phyloP scores from a whole-genome alignment of 176 grass and related monocot genomes.

The Chloris gayana region DNA sequence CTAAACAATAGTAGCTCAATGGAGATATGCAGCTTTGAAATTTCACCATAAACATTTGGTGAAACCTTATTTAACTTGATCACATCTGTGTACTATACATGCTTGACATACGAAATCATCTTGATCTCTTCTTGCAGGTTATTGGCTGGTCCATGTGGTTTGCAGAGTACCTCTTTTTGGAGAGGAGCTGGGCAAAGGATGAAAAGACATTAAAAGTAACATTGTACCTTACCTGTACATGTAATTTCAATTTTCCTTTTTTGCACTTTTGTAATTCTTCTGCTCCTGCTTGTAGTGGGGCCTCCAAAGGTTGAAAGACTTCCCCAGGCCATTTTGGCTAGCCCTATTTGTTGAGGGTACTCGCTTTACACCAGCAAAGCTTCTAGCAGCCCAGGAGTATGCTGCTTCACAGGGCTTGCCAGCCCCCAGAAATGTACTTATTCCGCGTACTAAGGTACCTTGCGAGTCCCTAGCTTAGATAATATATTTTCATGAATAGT shows the following conservation, averaged over 20 bases:
- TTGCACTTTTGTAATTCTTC: not conserved
- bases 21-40: not conserved
- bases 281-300: slow-evolving; percentile 54
- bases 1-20: not conserved
- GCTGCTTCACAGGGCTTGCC: slow-evolving; percentile 77
- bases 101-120: slow-evolving; percentile 3
- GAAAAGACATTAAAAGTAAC: slow-evolving; percentile 75
- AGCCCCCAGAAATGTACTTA: slow-evolving; percentile 82
- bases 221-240: slow-evolving; percentile 6
- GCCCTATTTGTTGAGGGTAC: slow-evolving; percentile 92
- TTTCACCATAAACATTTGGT: not conserved
- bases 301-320: slow-evolving; percentile 78
- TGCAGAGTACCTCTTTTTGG: slow-evolving; percentile 87
- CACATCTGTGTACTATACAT: slow-evolving; percentile 3
- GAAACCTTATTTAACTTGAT: not conserved
- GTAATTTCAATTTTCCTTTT: slow-evolving; percentile 1
- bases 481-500: not conserved
- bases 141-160: slow-evolving; percentile 97
- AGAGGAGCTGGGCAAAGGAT: slow-evolving; percentile 92
- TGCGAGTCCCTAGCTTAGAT: slow-evolving; percentile 9
- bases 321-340: slow-evolving; percentile 96
- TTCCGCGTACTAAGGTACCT: slow-evolving; percentile 94
- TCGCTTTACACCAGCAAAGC: slow-evolving; percentile 78
- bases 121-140: slow-evolving; percentile 52
- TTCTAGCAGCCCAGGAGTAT: slow-evolving; percentile 90